Evolutionary conservation across 2,329 filamentous ascomycete genomes (phyloP).

Genomic region (Cladophialophora carrionii): DNA sequence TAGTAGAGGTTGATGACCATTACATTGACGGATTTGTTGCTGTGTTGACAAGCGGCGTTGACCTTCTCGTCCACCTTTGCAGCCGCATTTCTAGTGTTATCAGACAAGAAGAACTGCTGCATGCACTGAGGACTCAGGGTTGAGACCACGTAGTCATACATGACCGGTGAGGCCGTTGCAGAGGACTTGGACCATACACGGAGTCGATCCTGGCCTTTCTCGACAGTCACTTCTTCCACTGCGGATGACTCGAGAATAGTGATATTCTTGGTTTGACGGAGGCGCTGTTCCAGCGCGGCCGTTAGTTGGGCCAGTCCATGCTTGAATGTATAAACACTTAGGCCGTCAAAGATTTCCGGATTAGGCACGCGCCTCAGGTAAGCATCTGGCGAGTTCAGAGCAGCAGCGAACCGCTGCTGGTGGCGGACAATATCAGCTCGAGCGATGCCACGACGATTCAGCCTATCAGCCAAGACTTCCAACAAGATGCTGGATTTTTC

Average conservation of each 20-base stretch:
- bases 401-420: background rate
- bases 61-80: slow-evolving; percentile 27
- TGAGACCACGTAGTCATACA: slow-evolving; percentile 41
- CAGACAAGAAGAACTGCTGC: slow-evolving; percentile 27
- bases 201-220: slow-evolving; percentile 30
- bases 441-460: slow-evolving; percentile 2
- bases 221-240: slow-evolving; percentile 24
- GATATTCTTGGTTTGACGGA: slow-evolving; percentile 62
- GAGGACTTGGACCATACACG: slow-evolving; percentile 32
- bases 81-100: slow-evolving; percentile 23
- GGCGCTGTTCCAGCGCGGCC: slow-evolving; percentile 55
- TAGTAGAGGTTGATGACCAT: slow-evolving; percentile 94
- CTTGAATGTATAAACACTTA: slow-evolving; percentile 50
- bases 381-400: background rate
- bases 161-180: background rate
- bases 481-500: slow-evolving; percentile 18
- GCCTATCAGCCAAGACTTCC: slow-evolving; percentile 12
- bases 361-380: background rate
- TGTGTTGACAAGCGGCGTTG: slow-evolving; percentile 35
- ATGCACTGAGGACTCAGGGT: slow-evolving; percentile 33
- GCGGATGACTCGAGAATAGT: slow-evolving; percentile 57
- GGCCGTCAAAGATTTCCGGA: slow-evolving; percentile 26
- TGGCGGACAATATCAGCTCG: slow-evolving; percentile 1
- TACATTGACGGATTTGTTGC: slow-evolving; percentile 68
- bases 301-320: slow-evolving; percentile 68